Percentiles rank a stretch among this genome's conserved stretches.
Evolutionary conservation across 176 grass and related monocot species (phyloP).

Genomic region (Carex pumila): DNA sequence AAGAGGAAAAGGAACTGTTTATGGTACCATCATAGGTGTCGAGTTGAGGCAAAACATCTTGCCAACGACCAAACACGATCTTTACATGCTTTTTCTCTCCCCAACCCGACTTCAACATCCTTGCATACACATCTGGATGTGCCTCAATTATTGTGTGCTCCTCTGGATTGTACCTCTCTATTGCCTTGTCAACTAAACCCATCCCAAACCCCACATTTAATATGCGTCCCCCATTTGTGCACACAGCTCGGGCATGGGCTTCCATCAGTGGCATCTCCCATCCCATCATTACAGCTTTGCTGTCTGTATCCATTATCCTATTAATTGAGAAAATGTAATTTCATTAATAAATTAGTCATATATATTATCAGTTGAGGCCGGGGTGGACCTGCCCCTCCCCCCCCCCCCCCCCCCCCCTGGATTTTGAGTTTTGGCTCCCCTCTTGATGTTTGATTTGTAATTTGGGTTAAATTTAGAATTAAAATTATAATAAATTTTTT

Average conservation of each 20-base stretch:
- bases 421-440: no score
- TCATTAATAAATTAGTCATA: not conserved
- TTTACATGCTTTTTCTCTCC: slow-evolving; percentile 79
- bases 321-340: not conserved
- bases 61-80: slow-evolving; percentile 84
- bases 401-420: no score
- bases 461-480: no score
- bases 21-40: slow-evolving; percentile 73
- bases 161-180: slow-evolving; percentile 65
- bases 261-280: slow-evolving; percentile 97
- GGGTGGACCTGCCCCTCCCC: no score
- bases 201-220: slow-evolving; percentile 94
- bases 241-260: slow-evolving; percentile 81
- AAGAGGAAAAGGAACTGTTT: not conserved
- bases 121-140: slow-evolving; percentile 65
- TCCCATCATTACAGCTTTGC: slow-evolving; percentile 94
- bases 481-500: no score
- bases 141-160: slow-evolving; percentile 93
- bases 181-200: slow-evolving; percentile 88
- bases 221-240: slow-evolving; percentile 43
- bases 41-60: slow-evolving; percentile 69
- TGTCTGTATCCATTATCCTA: slow-evolving; percentile 71
- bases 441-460: no score
- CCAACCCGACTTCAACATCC: slow-evolving; percentile 77
- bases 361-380: not conserved